Evolutionary conservation across 2,329 filamentous ascomycete species (phyloP).

Genomic region (Xylariaceae sp.): DNA sequence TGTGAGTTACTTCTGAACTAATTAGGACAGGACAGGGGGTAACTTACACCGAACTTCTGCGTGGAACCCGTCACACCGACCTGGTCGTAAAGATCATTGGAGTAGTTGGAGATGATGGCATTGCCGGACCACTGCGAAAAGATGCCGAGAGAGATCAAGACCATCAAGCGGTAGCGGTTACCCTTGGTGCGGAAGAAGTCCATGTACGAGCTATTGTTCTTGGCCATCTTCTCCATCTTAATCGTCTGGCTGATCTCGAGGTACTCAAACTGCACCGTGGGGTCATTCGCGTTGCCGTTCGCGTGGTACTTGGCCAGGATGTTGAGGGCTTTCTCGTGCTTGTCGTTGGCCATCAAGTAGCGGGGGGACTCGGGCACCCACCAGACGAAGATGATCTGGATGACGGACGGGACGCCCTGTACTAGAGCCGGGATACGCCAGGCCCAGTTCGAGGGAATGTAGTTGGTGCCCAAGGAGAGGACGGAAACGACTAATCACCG

Average conservation of each 20-base stretch:
- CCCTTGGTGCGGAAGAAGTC: conserved; percentile 52
- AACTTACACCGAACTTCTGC: conserved; percentile 40
- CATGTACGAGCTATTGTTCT: conserved; percentile 44
- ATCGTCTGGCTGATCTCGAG: conserved; percentile 56
- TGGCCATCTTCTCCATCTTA: conserved; percentile 44
- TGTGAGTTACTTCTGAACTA: conserved; percentile 20
- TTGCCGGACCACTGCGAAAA: conserved; percentile 59
- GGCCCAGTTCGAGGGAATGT: conserved; percentile 44
- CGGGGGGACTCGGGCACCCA: conserved; percentile 33
- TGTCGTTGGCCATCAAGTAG: conserved; percentile 48
- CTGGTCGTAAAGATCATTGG: conserved; percentile 47
- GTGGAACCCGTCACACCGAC: conserved; percentile 46
- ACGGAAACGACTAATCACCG: conserved; percentile 38
- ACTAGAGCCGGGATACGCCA: conserved; percentile 46
- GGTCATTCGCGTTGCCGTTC: conserved; percentile 46
- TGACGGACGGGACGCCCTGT: conserved; percentile 42
- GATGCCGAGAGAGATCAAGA: conserved; percentile 51
- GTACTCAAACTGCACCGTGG: conserved; percentile 54
- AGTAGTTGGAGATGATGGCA: conserved; percentile 55
- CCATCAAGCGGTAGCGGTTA: conserved; percentile 50
- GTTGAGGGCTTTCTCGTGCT: conserved; percentile 48
- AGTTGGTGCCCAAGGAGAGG: conserved; percentile 45
- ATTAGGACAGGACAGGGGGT: conserved; percentile 1
- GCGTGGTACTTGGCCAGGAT: conserved; percentile 54
- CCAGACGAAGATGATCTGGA: conserved; percentile 48